These are phyloP conservation scores for Rhizoctonia solani DNA, from an alignment of 1,284 basidiomycete genomes.

Conservation along the genomic window DNA sequence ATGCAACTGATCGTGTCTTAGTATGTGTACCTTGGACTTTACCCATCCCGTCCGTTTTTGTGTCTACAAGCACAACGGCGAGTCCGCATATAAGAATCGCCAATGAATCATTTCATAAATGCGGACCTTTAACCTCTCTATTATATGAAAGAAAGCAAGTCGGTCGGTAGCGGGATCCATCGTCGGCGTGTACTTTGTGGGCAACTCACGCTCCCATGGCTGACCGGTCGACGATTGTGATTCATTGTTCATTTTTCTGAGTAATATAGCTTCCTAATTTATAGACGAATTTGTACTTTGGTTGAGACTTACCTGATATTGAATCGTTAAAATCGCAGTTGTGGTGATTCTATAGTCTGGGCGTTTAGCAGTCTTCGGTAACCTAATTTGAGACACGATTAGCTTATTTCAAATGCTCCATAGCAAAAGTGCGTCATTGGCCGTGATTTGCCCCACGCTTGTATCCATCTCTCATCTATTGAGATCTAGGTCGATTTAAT, in stretches of 20 bases:
- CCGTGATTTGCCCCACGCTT: background rate
- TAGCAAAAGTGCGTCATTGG: no score
- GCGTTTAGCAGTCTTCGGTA: no score
- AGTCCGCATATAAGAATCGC: background rate
- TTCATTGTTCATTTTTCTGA: background rate
- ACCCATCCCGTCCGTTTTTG: constrained; percentile 96
- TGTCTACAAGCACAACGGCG: constrained; percentile 57
- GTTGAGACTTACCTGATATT: no score
- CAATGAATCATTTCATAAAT: background rate
- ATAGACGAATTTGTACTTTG: no score
- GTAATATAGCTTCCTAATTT: background rate
- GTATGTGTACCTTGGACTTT: constrained; percentile 65
- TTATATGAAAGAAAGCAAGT: constrained; percentile 85
- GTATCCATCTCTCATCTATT: background rate
- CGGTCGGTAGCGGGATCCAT: constrained; percentile 54
- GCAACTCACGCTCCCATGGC: constrained; percentile 11
- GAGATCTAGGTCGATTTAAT: background rate
- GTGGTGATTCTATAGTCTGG: no score
- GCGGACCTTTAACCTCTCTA: constrained; percentile 82
- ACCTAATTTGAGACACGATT: no score
- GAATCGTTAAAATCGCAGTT: no score
- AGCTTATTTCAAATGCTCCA: no score
- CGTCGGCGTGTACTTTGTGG: constrained; percentile 14
- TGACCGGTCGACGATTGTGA: background rate
- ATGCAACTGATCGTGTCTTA: background rate